Conservation (phyloP, 1,284 basidiomycete species). For the Pulveroboletus sp. region DNA sequence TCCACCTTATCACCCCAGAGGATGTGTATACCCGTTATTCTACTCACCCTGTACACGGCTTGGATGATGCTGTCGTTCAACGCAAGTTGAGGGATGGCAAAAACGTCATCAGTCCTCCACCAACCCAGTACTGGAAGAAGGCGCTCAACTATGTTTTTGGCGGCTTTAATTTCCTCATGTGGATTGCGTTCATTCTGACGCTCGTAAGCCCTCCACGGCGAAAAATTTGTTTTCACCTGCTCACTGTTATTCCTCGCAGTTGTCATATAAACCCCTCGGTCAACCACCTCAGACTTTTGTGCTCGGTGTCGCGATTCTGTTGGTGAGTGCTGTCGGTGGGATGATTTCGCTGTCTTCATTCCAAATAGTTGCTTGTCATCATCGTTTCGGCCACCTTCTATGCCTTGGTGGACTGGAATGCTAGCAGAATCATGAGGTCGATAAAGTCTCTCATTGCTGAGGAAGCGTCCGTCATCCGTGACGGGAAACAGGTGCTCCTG, state of each 20-base stretch:
- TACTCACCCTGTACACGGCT: constrained; percentile 44
- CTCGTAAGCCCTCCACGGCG: constrained; percentile 32
- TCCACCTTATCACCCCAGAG: constrained; percentile 44
- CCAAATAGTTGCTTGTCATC: constrained; percentile 51
- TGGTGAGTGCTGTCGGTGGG: constrained; percentile 59
- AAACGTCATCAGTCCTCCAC: constrained; percentile 50
- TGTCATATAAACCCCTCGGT: constrained; percentile 49
- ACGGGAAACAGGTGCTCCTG: constrained; percentile 63
- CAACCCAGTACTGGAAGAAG: constrained; percentile 49
- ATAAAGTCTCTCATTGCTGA: constrained; percentile 42
- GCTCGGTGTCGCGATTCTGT: constrained; percentile 70
- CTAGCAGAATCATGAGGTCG: constrained; percentile 37
- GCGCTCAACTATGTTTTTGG: constrained; percentile 52
- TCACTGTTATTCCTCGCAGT: constrained; percentile 44
- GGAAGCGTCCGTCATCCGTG: constrained; percentile 45
- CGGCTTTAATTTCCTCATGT: constrained; percentile 54
- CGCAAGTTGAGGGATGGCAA: constrained; percentile 44
- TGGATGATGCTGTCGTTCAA: constrained; percentile 43
- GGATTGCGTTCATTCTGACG: constrained; percentile 50
- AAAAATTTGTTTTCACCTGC: constrained; percentile 13
- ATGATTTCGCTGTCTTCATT: neutral
- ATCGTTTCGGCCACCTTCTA: constrained; percentile 55
- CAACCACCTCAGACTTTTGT: constrained; percentile 49
- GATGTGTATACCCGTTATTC: constrained; percentile 48
- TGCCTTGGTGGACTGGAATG: constrained; percentile 44